These are phyloP conservation scores for Didymosphaeria variabile DNA, from an alignment of 2,329 filamentous ascomycete species.

Conservation along the genomic window DNA sequence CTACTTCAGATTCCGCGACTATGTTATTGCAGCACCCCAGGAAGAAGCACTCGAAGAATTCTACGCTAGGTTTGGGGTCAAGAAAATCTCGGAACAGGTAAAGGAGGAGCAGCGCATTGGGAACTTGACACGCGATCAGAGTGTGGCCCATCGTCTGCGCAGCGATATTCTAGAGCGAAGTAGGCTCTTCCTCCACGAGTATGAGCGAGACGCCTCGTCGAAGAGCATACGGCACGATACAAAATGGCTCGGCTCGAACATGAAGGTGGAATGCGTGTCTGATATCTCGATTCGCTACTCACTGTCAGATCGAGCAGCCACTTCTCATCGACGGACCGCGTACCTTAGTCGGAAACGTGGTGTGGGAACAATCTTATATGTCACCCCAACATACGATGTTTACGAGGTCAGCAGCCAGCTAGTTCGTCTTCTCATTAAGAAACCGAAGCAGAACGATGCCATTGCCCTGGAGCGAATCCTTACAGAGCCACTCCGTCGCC, in stretches of 20 bases:
- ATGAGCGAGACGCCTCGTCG: conserved; percentile 68
- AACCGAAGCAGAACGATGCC: conserved; percentile 87
- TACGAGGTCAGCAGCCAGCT: conserved; percentile 93
- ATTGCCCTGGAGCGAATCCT: conserved; percentile 92
- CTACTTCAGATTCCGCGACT: conserved; percentile 86
- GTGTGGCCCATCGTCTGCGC: conserved; percentile 72
- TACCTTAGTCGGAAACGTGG: conserved; percentile 78
- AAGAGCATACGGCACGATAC: conserved; percentile 81
- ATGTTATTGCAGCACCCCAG: conserved; percentile 85
- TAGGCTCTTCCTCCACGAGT: conserved; percentile 88
- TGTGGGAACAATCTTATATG: conserved; percentile 73
- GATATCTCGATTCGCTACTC: conserved; percentile 80
- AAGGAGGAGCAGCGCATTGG: conserved; percentile 81
- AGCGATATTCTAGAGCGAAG: conserved; percentile 87
- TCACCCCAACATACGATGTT: conserved; percentile 79
- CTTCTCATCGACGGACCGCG: conserved; percentile 62
- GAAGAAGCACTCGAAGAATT: conserved; percentile 88
- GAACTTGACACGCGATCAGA: conserved; percentile 70
- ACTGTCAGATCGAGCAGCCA: conserved; percentile 73
- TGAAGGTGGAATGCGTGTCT: conserved; percentile 79
- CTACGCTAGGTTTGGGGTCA: conserved; percentile 81
- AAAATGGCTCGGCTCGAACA: conserved; percentile 88
- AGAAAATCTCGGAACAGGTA: conserved; percentile 78
- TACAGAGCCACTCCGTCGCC: conserved; percentile 80
- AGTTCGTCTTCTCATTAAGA: conserved; percentile 78